A percentile compares a stretch with the other conserved stretches of the same genome.
phyloP scores from a whole-genome alignment of 2,329 filamentous ascomycete genomes.

The Onygenales sp. region DNA sequence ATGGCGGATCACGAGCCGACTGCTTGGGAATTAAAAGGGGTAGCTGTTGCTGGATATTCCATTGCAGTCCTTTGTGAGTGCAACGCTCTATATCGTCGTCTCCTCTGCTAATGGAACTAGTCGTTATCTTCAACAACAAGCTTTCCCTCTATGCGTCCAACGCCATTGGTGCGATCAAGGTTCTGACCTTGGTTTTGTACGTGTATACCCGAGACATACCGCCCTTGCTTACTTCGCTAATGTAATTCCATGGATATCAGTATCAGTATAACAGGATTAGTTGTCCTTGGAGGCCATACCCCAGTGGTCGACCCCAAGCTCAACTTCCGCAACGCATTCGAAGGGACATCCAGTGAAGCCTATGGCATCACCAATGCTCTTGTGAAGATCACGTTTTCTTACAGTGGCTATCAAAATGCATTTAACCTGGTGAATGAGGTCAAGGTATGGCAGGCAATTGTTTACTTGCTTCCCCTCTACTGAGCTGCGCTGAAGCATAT shows the following conservation, averaged over 20 bases:
- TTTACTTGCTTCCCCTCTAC: not conserved
- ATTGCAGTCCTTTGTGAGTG: constrained; percentile 46
- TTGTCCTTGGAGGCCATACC: constrained; percentile 51
- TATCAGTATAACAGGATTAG: constrained; percentile 51
- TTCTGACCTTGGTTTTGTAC: constrained; percentile 52
- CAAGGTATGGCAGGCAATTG: constrained; percentile 24
- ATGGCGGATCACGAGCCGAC: constrained; percentile 43
- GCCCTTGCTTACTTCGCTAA: constrained; percentile 3
- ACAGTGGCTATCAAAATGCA: constrained; percentile 48
- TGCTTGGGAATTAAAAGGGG: constrained; percentile 57
- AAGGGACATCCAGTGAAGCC: constrained; percentile 35
- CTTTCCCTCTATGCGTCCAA: constrained; percentile 50
- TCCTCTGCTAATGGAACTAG: not conserved
- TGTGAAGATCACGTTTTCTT: constrained; percentile 51
- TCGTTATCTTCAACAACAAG: constrained; percentile 46
- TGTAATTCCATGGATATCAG: constrained; percentile 10
- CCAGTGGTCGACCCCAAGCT: constrained; percentile 40
- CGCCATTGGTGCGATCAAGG: constrained; percentile 48
- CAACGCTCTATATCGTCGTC: constrained; percentile 14
- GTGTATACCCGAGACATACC: constrained; percentile 8
- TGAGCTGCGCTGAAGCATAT: not conserved
- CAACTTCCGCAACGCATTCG: constrained; percentile 50
- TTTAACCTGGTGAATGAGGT: constrained; percentile 56
- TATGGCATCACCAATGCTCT: constrained; percentile 48
- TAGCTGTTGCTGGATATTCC: constrained; percentile 56